phyloP scores from a whole-genome alignment of 345 rosid species.

The Murraya paniculata region DNA sequence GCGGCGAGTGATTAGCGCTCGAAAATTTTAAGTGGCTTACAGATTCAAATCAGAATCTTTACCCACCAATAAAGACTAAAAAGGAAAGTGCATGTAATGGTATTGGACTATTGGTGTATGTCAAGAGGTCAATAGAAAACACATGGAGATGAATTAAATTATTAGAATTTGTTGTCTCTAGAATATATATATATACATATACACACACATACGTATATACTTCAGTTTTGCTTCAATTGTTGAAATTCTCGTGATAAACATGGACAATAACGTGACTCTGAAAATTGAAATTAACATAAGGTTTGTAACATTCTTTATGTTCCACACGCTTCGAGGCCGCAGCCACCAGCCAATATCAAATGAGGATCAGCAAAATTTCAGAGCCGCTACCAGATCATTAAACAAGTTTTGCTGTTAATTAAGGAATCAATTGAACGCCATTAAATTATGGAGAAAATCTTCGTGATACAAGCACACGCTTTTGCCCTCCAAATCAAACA shows the following conservation, averaged over 20 bases:
- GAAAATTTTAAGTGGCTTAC: not conserved
- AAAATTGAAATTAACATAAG: not conserved
- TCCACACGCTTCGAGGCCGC: not conserved
- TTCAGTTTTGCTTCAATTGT: not conserved
- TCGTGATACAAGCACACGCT: constrained; percentile 46
- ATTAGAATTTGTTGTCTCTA: constrained; percentile 13
- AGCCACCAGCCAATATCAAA: not conserved
- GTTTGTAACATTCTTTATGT: not conserved
- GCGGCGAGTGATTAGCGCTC: not conserved
- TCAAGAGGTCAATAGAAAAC: not conserved
- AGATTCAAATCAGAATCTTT: not conserved
- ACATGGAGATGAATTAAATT: not conserved
- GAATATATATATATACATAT: not conserved
- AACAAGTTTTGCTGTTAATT: not conserved
- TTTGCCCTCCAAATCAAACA: constrained; percentile 38
- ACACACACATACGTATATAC: not conserved
- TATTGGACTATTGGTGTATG: not conserved
- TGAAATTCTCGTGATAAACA: not conserved
- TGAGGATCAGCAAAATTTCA: not conserved
- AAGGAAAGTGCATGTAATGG: not conserved
- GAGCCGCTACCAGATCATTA: not conserved
- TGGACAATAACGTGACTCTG: not conserved
- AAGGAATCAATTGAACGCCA: not conserved
- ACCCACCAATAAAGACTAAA: not conserved
- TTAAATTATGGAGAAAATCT: constrained; percentile 6